Evolutionary conservation across 768 basidiomycete species (phyloP).

Genomic region (Suillus discolor): DNA sequence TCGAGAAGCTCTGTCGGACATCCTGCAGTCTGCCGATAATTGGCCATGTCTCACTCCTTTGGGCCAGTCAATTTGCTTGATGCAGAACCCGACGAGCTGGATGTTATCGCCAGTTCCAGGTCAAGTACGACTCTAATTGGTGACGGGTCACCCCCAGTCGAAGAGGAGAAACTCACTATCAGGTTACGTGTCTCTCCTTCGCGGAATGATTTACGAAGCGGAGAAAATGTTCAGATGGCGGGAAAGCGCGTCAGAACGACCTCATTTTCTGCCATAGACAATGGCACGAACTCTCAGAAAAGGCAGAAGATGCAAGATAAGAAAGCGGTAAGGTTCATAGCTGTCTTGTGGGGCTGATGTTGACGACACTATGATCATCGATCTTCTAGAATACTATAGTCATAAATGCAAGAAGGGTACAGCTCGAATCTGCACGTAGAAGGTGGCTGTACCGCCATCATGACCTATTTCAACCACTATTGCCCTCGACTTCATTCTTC

Average conservation of each 20-base stretch:
- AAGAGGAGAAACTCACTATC: slow-evolving; percentile 9
- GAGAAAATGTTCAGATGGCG: background rate
- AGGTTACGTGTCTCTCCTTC: slow-evolving; percentile 16
- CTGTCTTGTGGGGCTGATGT: background rate
- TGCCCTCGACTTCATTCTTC: slow-evolving; percentile 46
- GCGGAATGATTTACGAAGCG: background rate
- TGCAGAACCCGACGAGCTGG: slow-evolving; percentile 27
- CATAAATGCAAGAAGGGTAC: slow-evolving; percentile 38
- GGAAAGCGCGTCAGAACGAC: slow-evolving; percentile 22
- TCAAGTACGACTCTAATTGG: slow-evolving; percentile 32
- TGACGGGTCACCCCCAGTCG: slow-evolving; percentile 27
- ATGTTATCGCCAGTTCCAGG: slow-evolving; percentile 27
- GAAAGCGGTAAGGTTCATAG: slow-evolving; percentile 39
- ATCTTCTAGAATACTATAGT: slow-evolving; percentile 41
- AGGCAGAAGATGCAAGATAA: slow-evolving; percentile 38
- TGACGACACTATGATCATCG: background rate
- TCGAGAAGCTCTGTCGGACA: background rate
- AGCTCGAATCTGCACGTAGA: slow-evolving; percentile 43
- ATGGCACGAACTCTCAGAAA: slow-evolving; percentile 20
- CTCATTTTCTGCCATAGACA: slow-evolving; percentile 9
- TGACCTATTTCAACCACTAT: slow-evolving; percentile 47
- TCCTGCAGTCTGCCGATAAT: background rate
- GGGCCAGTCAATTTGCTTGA: background rate
- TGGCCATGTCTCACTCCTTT: background rate
- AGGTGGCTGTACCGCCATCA: slow-evolving; percentile 50